Base-by-base conservation (phyloP, 768 basidiomycete genomes). In the Naganishia kalamii region DNA sequence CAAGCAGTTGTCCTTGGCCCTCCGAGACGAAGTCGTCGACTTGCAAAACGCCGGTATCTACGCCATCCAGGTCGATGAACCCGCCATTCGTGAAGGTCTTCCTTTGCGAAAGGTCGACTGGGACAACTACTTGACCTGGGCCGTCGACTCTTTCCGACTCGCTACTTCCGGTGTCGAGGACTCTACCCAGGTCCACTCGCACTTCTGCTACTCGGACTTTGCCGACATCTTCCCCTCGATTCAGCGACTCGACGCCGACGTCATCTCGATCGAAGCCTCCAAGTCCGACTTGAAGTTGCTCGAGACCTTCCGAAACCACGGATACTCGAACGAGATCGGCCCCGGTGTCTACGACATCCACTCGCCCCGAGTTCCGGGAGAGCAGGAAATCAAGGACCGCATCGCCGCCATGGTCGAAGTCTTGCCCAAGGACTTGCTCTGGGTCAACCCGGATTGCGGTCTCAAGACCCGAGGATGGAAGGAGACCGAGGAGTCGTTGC, bases 301-400 rank as follows among this genome's bases (percentile, higher is more conserved):
- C 74, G 85, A 86, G 69, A 92, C 91, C 73, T 99, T 98, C 88
- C 87, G 90, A 84, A 83, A 88, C 66, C 89, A 90, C 80, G 89
- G 89, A 47, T 98, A 98, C 84, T 88, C 90, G 64, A 94, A 92
- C 84, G 87, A 90, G 82, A 97, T 98, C 77, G 92, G 94, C 65
- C 94, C 94, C 21, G 94, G 92, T 84, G 91, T 96, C 76, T 96
- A 96, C 78, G 93, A 97, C 79, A 96, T 99, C 81, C 96, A 98
- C 84, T 97, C 93, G 72, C 96, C 96, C 69, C 92, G 96, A 85
- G 90, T 99, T 69, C 96, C 96, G 48, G 82, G 86, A 66, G 85
- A 87, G 73, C 84, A 92, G 79, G 96, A 99, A 83, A 92, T 98
- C 82, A 88, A 87, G 82, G 88, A 93, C 72, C 89, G 93, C 74